Conservation (phyloP, 2,329 filamentous ascomycete genomes). For the Cordyceps cateniannulata region DNA sequence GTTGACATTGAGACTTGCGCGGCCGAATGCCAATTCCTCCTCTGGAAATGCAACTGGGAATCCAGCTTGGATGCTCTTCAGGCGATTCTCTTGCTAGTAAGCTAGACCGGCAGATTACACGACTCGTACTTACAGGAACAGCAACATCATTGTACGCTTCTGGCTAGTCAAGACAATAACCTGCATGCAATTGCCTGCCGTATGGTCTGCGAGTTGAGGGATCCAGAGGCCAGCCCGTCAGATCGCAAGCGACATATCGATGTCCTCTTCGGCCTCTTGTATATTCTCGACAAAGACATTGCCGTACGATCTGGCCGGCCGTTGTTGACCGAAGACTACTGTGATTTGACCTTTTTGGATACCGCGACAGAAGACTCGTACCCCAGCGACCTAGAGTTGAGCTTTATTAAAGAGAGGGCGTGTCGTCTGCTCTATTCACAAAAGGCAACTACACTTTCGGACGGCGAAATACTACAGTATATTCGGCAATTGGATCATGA, state of each 20-base stretch:
- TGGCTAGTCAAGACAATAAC: neutral
- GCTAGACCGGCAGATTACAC: neutral
- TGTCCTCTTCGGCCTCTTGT: constrained; percentile 23
- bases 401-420: constrained; percentile 18
- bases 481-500: constrained; percentile 26
- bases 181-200: constrained; percentile 13
- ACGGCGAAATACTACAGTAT: constrained; percentile 19
- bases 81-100: constrained; percentile 14
- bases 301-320: constrained; percentile 19
- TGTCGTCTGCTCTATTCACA: constrained; percentile 19
- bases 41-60: neutral
- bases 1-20: neutral
- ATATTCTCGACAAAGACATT: constrained; percentile 22
- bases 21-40: neutral
- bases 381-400: constrained; percentile 11
- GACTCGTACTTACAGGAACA: neutral
- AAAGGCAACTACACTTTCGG: constrained; percentile 16
- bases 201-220: constrained; percentile 14
- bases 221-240: neutral
- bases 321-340: constrained; percentile 37
- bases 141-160: neutral
- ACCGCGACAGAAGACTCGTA: constrained; percentile 1
- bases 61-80: constrained; percentile 13
- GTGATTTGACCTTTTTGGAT: constrained; percentile 40
- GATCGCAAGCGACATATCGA: constrained; percentile 11